phyloP scores from a whole-genome alignment of 129 eudicot species.

The Daucus carota region DH1_v3.0 NC_030383.2:13769501-13770000 shows the following conservation, averaged over 20 bases:
- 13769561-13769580: not conserved
- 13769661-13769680: constrained; percentile 66
- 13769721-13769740: constrained; percentile 25
- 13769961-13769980: not conserved
- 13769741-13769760: constrained; percentile 53
- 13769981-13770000: not conserved
- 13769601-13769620: constrained; percentile 1
- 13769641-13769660: constrained; percentile 91
- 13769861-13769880: not conserved
- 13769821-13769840: not conserved
- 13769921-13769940: not conserved
- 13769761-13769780: constrained; percentile 76
- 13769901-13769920: not conserved
- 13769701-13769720: constrained; percentile 68
- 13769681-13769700: constrained; percentile 89
- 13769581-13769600: not conserved
- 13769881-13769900: not conserved
- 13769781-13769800: constrained; percentile 63
- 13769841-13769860: not conserved
- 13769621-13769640: constrained; percentile 89
- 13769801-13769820: constrained; percentile 2
- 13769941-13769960: not conserved
- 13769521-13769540: not conserved
- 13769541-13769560: not conserved
- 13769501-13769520: too few relatives aligned